Percentiles rank a stretch among this genome's conserved stretches.
phyloP scores from a whole-genome alignment of 2,329 filamentous ascomycete species.

The Gnomoniopsis smithogilvyi region DNA sequence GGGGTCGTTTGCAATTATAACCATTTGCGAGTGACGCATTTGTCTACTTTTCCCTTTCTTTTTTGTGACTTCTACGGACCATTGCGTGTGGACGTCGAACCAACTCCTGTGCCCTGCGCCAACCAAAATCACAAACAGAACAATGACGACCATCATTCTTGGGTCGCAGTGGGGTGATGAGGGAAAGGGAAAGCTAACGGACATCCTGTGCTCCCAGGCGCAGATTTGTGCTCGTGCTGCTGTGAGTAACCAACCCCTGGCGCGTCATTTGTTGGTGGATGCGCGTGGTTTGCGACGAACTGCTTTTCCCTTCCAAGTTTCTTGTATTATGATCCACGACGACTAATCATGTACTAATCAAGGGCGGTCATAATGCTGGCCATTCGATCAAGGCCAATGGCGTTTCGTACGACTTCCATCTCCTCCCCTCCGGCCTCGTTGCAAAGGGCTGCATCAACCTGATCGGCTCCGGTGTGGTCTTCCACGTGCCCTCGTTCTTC shows the following conservation, averaged over 20 bases:
- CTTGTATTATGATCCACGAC: too few relatives aligned
- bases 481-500: constrained; percentile 56
- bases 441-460: constrained; percentile 69
- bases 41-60: too few relatives aligned
- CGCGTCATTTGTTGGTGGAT: neutral
- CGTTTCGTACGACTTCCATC: constrained; percentile 42
- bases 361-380: constrained; percentile 57
- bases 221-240: constrained; percentile 56
- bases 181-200: constrained; percentile 55
- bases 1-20: too few relatives aligned
- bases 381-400: constrained; percentile 37
- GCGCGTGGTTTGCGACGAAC: neutral
- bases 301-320: too few relatives aligned
- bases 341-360: too few relatives aligned
- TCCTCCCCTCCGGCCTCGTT: constrained; percentile 68
- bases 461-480: constrained; percentile 36
- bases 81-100: too few relatives aligned
- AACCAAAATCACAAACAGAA: neutral
- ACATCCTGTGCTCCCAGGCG: constrained; percentile 49
- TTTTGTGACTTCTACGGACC: too few relatives aligned
- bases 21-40: too few relatives aligned
- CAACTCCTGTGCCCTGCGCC: too few relatives aligned
- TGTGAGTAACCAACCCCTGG: constrained; percentile 22
- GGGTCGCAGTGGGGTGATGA: constrained; percentile 53
- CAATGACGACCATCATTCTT: constrained; percentile 54